Percentiles rank a stretch among this genome's conserved stretches.
These are phyloP conservation scores for Rutstroemia sp. DNA, from an alignment of 2,329 filamentous ascomycete genomes.

Conservation along the genomic window DNA sequence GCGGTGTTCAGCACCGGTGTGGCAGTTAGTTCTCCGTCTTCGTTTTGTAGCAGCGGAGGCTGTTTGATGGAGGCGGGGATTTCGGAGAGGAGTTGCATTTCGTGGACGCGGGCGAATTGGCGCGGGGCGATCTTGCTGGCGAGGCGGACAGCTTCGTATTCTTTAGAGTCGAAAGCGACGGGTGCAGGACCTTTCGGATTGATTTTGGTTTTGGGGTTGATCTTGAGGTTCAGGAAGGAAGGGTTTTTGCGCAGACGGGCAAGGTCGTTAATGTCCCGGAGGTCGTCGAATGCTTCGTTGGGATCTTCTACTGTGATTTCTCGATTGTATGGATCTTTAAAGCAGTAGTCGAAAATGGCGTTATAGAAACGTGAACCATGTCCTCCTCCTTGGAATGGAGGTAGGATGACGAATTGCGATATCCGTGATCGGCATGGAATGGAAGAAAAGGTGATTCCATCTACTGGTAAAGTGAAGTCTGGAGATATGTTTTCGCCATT, in stretches of 20 bases:
- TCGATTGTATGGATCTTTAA: constrained; percentile 53
- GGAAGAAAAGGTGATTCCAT: constrained; percentile 40
- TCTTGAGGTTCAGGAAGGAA: constrained; percentile 47
- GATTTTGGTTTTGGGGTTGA: constrained; percentile 46
- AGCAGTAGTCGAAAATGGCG: constrained; percentile 64
- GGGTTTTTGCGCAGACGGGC: constrained; percentile 52
- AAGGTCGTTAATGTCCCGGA: constrained; percentile 70
- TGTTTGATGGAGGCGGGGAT: constrained; percentile 51
- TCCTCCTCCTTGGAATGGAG: constrained; percentile 75
- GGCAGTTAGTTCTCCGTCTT: constrained; percentile 20
- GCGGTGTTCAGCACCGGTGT: no score
- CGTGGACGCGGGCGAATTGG: constrained; percentile 68
- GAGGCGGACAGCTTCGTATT: constrained; percentile 49
- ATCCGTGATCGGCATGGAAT: constrained; percentile 75
- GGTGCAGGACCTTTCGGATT: constrained; percentile 42
- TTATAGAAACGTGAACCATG: constrained; percentile 77
- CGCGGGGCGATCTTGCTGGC: constrained; percentile 65
- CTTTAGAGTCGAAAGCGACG: constrained; percentile 46
- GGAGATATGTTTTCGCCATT: constrained; percentile 29
- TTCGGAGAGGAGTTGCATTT: constrained; percentile 64
- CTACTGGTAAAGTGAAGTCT: constrained; percentile 35
- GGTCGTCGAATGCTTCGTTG: constrained; percentile 74
- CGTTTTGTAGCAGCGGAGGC: constrained; percentile 31
- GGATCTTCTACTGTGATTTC: constrained; percentile 95
- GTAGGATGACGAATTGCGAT: constrained; percentile 88